A percentile compares a stretch with the other conserved stretches of the same genome.
These are phyloP conservation scores for Globomyces sp. DNA, from an alignment of 371 early-diverging fungal genomes.

Conservation along the genomic window DNA sequence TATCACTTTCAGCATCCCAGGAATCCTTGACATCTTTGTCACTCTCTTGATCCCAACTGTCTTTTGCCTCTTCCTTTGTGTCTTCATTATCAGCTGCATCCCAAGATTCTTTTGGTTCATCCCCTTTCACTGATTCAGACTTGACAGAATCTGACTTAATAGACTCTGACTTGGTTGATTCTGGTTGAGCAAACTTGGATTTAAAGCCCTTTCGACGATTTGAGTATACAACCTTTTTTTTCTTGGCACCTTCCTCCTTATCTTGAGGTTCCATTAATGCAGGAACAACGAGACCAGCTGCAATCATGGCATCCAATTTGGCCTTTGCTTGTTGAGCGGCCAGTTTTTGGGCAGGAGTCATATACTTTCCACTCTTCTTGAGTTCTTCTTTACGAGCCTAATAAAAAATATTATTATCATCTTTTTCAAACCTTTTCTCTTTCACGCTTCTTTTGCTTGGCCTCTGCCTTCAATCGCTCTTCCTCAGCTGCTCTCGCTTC, in stretches of 20 bases:
- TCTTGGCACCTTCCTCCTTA: slow-evolving; percentile 31
- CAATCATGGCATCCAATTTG: slow-evolving; percentile 75
- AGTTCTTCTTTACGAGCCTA: slow-evolving; percentile 82
- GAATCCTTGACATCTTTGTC: slow-evolving; percentile 41
- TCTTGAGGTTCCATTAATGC: slow-evolving; percentile 53
- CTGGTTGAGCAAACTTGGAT: slow-evolving; percentile 34
- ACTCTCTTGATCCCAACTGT: slow-evolving; percentile 37
- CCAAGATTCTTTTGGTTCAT: slow-evolving; percentile 4
- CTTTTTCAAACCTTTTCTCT: slow-evolving; percentile 50
- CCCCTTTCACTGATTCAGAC: slow-evolving; percentile 11
- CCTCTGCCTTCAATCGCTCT: slow-evolving; percentile 61
- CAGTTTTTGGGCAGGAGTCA: slow-evolving; percentile 92
- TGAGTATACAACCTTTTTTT: slow-evolving; percentile 32
- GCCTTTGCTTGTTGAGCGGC: slow-evolving; percentile 72
- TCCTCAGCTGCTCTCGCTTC: slow-evolving; percentile 51
- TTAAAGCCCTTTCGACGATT: background rate
- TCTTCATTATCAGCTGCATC: slow-evolving; percentile 1
- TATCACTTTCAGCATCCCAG: slow-evolving; percentile 26
- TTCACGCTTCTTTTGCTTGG: slow-evolving; percentile 67
- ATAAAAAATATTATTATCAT: background rate
- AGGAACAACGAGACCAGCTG: slow-evolving; percentile 65
- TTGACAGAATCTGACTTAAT: slow-evolving; percentile 25
- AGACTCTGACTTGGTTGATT: slow-evolving; percentile 33
- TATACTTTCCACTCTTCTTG: slow-evolving; percentile 85
- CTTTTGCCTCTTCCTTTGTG: slow-evolving; percentile 29